Evolutionary conservation across 2,329 filamentous ascomycete genomes (phyloP), one percentile per base, ranked within the genome.

Genomic region (Claviceps quebecensis): DNA sequence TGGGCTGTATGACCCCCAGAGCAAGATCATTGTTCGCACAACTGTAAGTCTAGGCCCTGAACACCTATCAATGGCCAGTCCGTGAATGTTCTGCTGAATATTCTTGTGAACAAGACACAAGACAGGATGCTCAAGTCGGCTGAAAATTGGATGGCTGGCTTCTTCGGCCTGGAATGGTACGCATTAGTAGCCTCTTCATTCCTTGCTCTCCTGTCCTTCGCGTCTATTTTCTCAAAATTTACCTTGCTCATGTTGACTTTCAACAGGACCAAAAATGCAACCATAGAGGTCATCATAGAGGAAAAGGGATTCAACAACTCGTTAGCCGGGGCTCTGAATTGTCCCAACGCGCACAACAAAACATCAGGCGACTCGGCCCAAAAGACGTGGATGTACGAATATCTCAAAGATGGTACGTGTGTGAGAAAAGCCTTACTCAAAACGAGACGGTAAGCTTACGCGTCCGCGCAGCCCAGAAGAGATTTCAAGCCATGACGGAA

Each of bases 121-220:
- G 80, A 86, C 61, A 79, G 86, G 23, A 89, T 89, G 85, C 70
- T 84, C 22, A 82, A 88, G 63, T 83, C 77, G 40, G 84, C 84
- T 3, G 84, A 89, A 64, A 84, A 89, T 64, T 89, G 87, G 66
- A 68, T 88, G 61, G 82, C 84, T 5, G 86, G 86, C 0, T 89
- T 89, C 69, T 89, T 89, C 60, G 85, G 85, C 0, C 73, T 87
- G 0, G 77, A 83, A 46, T 89, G 84, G 72, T 73, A 59, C 36
- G 66, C 5, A 26, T 8, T 9, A 8, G 7, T 11, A 3, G 17
- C 3, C 29, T 11, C 23, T 19, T 19, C 5, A 14, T 14, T 16
- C 16, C 19, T 13, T 22, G 7, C 2, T n/a, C 13, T 39, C 38
- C 38, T 5, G 5, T 17, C 16, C 13, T 39, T n/a, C 38, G 14